A percentile compares a stretch with the other conserved stretches of the same genome.
These are phyloP conservation scores for Phytophthora capsici DNA, from an alignment of 352 stramenopile genomes.

Conservation along the genomic window DNA sequence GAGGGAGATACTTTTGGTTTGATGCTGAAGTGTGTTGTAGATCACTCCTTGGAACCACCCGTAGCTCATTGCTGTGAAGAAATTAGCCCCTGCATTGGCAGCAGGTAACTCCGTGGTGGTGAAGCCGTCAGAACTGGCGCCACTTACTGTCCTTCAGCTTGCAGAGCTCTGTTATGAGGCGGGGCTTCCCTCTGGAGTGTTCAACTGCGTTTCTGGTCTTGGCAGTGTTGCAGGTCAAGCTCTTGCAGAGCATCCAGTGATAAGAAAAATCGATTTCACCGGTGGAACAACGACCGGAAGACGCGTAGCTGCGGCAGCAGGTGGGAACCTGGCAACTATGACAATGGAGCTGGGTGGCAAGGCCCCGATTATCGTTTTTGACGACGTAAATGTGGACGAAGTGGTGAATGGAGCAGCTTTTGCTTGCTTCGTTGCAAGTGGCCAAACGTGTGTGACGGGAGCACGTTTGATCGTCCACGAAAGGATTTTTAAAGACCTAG, in stretches of 20 bases:
- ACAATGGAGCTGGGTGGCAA: slow-evolving; percentile 83
- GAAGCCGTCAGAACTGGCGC: slow-evolving; percentile 87
- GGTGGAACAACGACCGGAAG: slow-evolving; percentile 48
- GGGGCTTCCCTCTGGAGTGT: slow-evolving; percentile 50
- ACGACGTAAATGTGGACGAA: slow-evolving; percentile 65
- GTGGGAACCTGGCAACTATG: slow-evolving; percentile 46
- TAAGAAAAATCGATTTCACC: slow-evolving; percentile 72
- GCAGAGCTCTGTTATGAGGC: slow-evolving; percentile 45
- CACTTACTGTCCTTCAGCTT: slow-evolving; percentile 58
- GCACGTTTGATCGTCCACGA: slow-evolving; percentile 88
- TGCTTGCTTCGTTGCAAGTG: slow-evolving; percentile 74
- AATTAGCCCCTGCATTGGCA: slow-evolving; percentile 67
- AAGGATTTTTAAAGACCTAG: slow-evolving; percentile 76
- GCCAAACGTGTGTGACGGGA: slow-evolving; percentile 83
- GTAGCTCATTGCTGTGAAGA: slow-evolving; percentile 82
- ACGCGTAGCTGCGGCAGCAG: slow-evolving; percentile 44
- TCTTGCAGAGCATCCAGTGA: slow-evolving; percentile 37
- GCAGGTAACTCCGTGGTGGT: slow-evolving; percentile 85
- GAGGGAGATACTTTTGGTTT: neutral
- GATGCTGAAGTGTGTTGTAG: slow-evolving; percentile 23
- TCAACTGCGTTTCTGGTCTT: slow-evolving; percentile 56
- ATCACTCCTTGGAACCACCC: slow-evolving; percentile 89
- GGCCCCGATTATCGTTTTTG: slow-evolving; percentile 69
- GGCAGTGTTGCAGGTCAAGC: slow-evolving; percentile 44
- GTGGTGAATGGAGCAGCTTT: slow-evolving; percentile 72